These are phyloP conservation scores for Porphyrellus cyaneotinctus DNA, from an alignment of 768 basidiomycete genomes.

Conservation along the genomic window DNA sequence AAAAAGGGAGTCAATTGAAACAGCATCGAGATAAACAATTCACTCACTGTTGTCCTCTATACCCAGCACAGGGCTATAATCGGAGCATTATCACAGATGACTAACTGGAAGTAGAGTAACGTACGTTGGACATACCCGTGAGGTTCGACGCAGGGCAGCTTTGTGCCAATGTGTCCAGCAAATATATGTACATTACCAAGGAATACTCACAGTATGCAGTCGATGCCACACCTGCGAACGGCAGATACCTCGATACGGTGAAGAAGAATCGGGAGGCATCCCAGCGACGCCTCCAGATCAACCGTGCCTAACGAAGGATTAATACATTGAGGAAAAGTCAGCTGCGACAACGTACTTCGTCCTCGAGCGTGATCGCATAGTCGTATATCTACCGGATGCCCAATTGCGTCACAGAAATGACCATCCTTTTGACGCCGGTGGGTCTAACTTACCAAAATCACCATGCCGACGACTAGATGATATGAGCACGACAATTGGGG, in stretches of 20 bases:
- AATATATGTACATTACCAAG: too few relatives aligned
- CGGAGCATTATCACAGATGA: background rate
- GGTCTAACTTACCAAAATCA: slow-evolving; percentile 11
- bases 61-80: slow-evolving; percentile 4
- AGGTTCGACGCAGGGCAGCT: slow-evolving; percentile 5
- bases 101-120: background rate
- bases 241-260: slow-evolving; percentile 18
- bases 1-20: too few relatives aligned
- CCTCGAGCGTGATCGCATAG: slow-evolving; percentile 9
- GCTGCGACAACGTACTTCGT: slow-evolving; percentile 3
- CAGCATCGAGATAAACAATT: too few relatives aligned
- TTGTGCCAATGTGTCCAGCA: background rate
- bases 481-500: background rate
- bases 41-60: slow-evolving; percentile 7
- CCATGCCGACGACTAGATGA: slow-evolving; percentile 11
- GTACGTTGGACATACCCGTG: slow-evolving; percentile 2
- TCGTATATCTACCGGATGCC: slow-evolving; percentile 2
- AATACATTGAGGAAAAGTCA: background rate
- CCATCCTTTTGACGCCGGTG: too few relatives aligned
- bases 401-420: background rate
- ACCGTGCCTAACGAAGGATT: slow-evolving; percentile 9
- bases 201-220: slow-evolving; percentile 10
- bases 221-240: slow-evolving; percentile 10
- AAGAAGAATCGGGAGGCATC: slow-evolving; percentile 14
- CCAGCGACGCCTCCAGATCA: slow-evolving; percentile 18